Evolutionary conservation across 2,329 filamentous ascomycete genomes (phyloP).

Genomic region (Metarhizium guizhouense): DNA sequence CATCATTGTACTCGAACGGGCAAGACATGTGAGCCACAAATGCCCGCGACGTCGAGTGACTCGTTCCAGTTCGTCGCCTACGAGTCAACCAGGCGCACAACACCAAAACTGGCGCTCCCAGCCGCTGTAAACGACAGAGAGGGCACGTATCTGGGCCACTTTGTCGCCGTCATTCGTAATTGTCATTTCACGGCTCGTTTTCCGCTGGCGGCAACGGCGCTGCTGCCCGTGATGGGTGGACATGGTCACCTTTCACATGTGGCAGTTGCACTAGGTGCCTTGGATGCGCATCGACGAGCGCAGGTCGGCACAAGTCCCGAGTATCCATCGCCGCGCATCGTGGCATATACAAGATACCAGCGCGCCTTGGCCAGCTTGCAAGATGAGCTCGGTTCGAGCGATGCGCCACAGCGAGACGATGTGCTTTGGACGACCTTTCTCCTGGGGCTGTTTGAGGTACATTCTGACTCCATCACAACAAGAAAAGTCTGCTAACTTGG

Average conservation of each 20-base stretch:
- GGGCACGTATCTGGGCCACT: constrained; percentile 8
- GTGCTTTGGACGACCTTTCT: constrained; percentile 18
- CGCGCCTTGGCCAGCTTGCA: constrained; percentile 11
- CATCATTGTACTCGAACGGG: constrained; percentile 16
- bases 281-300: constrained; percentile 14
- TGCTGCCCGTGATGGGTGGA: constrained; percentile 11
- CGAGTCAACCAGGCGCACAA: not conserved
- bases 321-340: not conserved
- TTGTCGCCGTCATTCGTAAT: constrained; percentile 9
- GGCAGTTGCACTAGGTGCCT: constrained; percentile 16
- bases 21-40: constrained; percentile 14
- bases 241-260: constrained; percentile 11
- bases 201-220: not conserved
- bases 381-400: not conserved
- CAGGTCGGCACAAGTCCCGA: not conserved
- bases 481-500: not conserved
- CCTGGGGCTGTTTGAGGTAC: constrained; percentile 19
- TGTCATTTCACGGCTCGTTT: constrained; percentile 14
- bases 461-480: not conserved
- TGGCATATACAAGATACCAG: constrained; percentile 13
- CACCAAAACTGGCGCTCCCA: not conserved
- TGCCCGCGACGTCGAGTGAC: not conserved
- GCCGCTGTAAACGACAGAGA: not conserved
- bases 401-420: constrained; percentile 1
- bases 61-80: not conserved